Evolutionary conservation across 108 stramenopile genomes (phyloP).

Genomic region (Fistulifera solaris): DNA sequence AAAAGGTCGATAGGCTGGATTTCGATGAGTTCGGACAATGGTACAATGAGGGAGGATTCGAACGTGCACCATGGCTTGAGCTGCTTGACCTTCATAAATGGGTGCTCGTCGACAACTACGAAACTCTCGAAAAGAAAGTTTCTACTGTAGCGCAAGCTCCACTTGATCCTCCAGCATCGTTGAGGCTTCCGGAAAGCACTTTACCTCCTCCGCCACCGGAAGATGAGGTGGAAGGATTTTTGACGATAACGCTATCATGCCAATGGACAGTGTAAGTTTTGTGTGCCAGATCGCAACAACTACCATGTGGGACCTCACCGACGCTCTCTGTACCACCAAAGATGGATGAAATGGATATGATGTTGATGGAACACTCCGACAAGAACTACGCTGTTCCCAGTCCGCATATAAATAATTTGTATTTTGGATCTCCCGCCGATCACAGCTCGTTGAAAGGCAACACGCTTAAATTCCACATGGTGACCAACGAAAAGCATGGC

Average conservation of each 20-base stretch:
- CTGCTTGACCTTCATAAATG: conserved; percentile 91
- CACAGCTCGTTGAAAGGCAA: conserved; percentile 6
- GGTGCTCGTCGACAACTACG: conserved; percentile 52
- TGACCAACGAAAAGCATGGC: conserved; percentile 43
- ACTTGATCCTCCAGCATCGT: conserved; percentile 1
- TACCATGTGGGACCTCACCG: not conserved
- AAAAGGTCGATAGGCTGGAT: conserved; percentile 55
- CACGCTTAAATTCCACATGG: conserved; percentile 62
- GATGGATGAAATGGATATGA: conserved; percentile 57
- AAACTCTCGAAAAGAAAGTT: conserved; percentile 3
- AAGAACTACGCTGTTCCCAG: conserved; percentile 13
- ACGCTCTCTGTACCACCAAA: not conserved
- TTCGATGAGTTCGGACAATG: conserved; percentile 90
- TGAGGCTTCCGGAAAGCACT: not conserved
- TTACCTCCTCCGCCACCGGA: conserved; percentile 30
- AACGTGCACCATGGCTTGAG: conserved; percentile 91
- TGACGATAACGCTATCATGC: conserved; percentile 37
- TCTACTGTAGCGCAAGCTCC: not conserved
- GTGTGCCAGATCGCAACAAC: not conserved
- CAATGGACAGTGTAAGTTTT: conserved; percentile 33
- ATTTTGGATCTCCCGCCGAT: conserved; percentile 19
- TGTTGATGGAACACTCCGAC: conserved; percentile 43
- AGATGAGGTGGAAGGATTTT: conserved; percentile 39
- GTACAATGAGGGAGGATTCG: conserved; percentile 94
- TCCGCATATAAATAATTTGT: conserved; percentile 1